Conservation (phyloP, 1,284 basidiomycete genomes). For the Irpex sp. region DNA sequence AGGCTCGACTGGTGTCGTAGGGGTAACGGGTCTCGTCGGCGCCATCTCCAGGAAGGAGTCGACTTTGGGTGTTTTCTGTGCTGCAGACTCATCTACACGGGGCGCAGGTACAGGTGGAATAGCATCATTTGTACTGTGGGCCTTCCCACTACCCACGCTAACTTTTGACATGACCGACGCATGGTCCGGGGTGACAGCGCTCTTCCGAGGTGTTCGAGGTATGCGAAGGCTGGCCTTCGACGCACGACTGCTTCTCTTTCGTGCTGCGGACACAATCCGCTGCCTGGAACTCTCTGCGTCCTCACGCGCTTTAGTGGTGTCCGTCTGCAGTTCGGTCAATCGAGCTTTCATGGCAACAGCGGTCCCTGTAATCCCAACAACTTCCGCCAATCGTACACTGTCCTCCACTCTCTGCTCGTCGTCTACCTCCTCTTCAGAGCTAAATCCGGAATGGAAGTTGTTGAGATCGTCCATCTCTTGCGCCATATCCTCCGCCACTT, state of each 20-base stretch:
- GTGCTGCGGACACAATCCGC: conserved; percentile 46
- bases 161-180: conserved; percentile 11
- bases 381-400: conserved; percentile 26
- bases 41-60: conserved; percentile 27
- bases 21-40: conserved; percentile 23
- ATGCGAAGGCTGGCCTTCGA: conserved; percentile 59
- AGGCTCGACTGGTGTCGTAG: conserved; percentile 12
- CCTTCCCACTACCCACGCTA: conserved; percentile 14
- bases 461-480: conserved; percentile 58
- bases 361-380: conserved; percentile 30
- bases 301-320: conserved; percentile 1
- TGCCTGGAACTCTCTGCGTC: not conserved
- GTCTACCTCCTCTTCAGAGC: conserved; percentile 33
- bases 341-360: conserved; percentile 30
- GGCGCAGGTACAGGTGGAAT: conserved; percentile 21
- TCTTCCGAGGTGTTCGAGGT: conserved; percentile 27
- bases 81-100: conserved; percentile 15
- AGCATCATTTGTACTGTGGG: conserved; percentile 21
- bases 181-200: conserved; percentile 10
- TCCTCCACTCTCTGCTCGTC: conserved; percentile 26
- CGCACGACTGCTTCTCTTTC: conserved; percentile 51
- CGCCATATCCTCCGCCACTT: conserved; percentile 68
- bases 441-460: conserved; percentile 28
- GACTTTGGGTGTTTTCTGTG: conserved; percentile 12
- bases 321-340: conserved; percentile 20